Percentiles rank a stretch among this genome's conserved stretches.
Conservation (phyloP, 805 yeast species). For the Saccharomycopsis fermentans region DNA sequence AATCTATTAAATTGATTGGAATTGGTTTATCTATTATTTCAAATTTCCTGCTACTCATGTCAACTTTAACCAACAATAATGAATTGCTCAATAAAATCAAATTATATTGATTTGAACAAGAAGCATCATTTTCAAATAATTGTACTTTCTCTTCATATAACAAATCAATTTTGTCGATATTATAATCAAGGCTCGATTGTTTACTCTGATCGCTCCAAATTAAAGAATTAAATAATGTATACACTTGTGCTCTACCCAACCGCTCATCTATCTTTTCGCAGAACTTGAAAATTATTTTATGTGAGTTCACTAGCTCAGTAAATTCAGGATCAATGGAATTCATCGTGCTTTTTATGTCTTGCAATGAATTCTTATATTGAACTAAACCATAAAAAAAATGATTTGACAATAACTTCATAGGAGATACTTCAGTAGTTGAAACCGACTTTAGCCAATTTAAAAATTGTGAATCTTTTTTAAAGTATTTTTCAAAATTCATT, state of each 20-base stretch:
- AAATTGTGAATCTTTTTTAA: slow-evolving; percentile 11
- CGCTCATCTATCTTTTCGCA: slow-evolving; percentile 15
- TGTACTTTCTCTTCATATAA: slow-evolving; percentile 1
- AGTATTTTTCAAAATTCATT: slow-evolving; percentile 13
- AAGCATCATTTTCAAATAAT: not conserved
- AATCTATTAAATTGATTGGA: slow-evolving; percentile 10
- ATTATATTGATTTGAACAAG: slow-evolving; percentile 4
- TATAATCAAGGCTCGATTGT: slow-evolving; percentile 3
- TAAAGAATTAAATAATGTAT: slow-evolving; percentile 7
- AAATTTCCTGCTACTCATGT: slow-evolving; percentile 8
- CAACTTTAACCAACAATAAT: slow-evolving; percentile 11
- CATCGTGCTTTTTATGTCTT: slow-evolving; percentile 5
- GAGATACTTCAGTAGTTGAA: slow-evolving; percentile 3
- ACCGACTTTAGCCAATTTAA: slow-evolving; percentile 10
- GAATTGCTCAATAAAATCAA: slow-evolving; percentile 13
- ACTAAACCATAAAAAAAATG: slow-evolving; percentile 15
- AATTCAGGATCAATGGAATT: slow-evolving; percentile 7
- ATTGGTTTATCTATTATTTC: slow-evolving; percentile 13
- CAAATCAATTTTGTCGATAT: slow-evolving; percentile 11
- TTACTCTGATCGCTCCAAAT: slow-evolving; percentile 7
- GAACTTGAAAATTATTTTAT: slow-evolving; percentile 5
- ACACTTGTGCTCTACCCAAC: slow-evolving; percentile 15
- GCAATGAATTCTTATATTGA: slow-evolving; percentile 13
- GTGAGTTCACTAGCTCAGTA: slow-evolving; percentile 5
- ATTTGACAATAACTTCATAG: slow-evolving; percentile 12